Evolutionary conservation across 2,329 filamentous ascomycete species (phyloP).

Genomic region (Arachnomyces sp.): DNA sequence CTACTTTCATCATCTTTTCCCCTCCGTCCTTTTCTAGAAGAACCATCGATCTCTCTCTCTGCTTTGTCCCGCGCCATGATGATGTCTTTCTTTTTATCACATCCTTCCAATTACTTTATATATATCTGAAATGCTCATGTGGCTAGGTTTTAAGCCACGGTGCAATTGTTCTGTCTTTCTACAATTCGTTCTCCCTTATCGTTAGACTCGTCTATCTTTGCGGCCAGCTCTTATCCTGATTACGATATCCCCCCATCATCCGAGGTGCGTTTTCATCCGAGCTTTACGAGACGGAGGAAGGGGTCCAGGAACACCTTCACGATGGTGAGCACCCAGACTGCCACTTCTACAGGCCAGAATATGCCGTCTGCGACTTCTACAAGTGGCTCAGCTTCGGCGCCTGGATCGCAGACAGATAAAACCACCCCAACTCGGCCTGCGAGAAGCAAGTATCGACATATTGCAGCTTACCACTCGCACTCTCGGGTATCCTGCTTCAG

Average conservation of each 20-base stretch:
- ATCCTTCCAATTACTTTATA: no score
- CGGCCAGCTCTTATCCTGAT: no score
- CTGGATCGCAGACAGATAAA: slow-evolving; percentile 4
- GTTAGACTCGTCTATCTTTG: no score
- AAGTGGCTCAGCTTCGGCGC: slow-evolving; percentile 9
- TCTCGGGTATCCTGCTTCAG: slow-evolving; percentile 71
- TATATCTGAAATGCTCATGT: no score
- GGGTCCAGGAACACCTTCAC: not conserved
- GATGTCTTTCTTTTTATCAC: no score
- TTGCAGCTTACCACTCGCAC: slow-evolving; percentile 72
- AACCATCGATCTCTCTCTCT: no score
- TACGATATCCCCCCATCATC: not conserved
- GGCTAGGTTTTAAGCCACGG: no score
- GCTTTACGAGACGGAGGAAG: not conserved
- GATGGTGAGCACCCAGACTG: slow-evolving; percentile 27
- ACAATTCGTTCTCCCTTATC: no score
- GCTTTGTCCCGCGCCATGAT: no score
- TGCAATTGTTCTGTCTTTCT: no score
- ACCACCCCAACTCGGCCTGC: slow-evolving; percentile 18
- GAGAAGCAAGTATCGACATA: slow-evolving; percentile 75
- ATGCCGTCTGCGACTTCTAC: slow-evolving; percentile 11
- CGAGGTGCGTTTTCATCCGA: not conserved
- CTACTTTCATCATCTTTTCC: no score
- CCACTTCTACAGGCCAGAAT: slow-evolving; percentile 21
- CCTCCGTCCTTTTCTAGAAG: no score